These are phyloP conservation scores for Geranium incanum DNA, from an alignment of 441 rosid genomes.

Conservation along the genomic window DNA sequence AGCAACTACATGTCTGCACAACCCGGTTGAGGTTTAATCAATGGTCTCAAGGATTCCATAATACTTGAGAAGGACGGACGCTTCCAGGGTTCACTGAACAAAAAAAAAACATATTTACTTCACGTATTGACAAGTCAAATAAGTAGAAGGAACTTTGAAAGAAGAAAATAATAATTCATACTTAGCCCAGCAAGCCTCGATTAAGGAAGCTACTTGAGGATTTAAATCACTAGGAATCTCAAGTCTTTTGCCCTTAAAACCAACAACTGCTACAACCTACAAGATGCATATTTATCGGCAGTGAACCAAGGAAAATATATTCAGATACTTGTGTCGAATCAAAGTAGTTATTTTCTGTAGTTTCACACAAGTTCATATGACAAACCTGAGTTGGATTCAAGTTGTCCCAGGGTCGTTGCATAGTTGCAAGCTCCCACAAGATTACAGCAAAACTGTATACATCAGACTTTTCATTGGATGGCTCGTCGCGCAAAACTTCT, in stretches of 20 bases:
- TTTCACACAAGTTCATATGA: slow-evolving; percentile 13
- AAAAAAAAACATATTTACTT: slow-evolving; percentile 16
- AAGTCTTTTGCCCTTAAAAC: slow-evolving; percentile 80
- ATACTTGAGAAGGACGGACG: slow-evolving; percentile 84
- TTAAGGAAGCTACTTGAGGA: slow-evolving; percentile 68
- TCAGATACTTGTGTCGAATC: neutral
- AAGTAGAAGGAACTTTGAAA: neutral
- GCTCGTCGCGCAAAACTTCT: slow-evolving; percentile 93
- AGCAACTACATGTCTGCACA: slow-evolving; percentile 36
- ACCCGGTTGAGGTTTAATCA: slow-evolving; percentile 58
- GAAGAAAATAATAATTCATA: slow-evolving; percentile 18
- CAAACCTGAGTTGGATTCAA: slow-evolving; percentile 95
- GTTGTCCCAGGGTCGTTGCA: slow-evolving; percentile 92
- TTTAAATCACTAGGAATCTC: slow-evolving; percentile 78
- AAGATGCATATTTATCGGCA: slow-evolving; percentile 7
- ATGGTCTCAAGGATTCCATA: slow-evolving; percentile 70
- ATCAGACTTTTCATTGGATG: slow-evolving; percentile 93
- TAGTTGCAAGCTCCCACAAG: slow-evolving; percentile 92
- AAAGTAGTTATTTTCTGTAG: neutral
- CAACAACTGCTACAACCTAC: slow-evolving; percentile 97
- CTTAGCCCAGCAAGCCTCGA: slow-evolving; percentile 93
- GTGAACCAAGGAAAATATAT: neutral
- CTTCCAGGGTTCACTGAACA: slow-evolving; percentile 84
- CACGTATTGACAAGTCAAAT: slow-evolving; percentile 7
- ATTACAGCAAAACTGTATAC: slow-evolving; percentile 95